Evolutionary conservation across 2,329 filamentous ascomycete species (phyloP), one percentile per base, ranked within the genome.

Genomic region (Tothia fuscella): DNA sequence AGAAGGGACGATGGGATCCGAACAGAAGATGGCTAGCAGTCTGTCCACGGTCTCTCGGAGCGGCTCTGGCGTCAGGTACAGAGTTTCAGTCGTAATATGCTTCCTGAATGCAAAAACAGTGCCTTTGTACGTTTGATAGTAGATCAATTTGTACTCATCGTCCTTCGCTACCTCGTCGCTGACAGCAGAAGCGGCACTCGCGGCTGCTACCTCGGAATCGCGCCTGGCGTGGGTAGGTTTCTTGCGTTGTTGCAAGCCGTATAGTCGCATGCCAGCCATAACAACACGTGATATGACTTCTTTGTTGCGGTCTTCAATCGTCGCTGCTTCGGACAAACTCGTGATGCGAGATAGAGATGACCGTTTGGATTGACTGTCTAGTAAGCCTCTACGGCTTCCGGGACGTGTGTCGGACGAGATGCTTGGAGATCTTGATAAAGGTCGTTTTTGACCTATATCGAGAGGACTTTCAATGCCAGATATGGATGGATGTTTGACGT

Each of bases 211-310:
- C 13, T 44, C 32, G 3, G 29, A 31, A 38, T 36, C 21, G 12
- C 30, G 38, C 4, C 43, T 13, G 14, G 24, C 53, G 30, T 52
- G 55, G 31, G 39, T 53, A 21, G 4, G 41, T 50, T 61, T 54
- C 50, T 61, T 66, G 31, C 57, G 54, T 45, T 67, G 66, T 26
- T 66, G 61, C 6, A 70, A 46, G 1, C 69, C 69, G 46, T 70
- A 61, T 46, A 72, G 59, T 2, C 69, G 65, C 67, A 72, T 69
- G 3, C 66, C 68, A 5, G 68, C 64, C 64, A 72, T 67, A 19
- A 71, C 63, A 4, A 69, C 56, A n/a, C 64, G 59, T 0, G 65
- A 65, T 3, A 72, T 54, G 2, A 62, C 52, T n/a, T 68, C 65
- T 45, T 70, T 71, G 51, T 72, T 72, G n/a, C 56, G 49, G 3